A percentile compares a stretch with the other conserved stretches of the same genome.
Evolutionary conservation across 148 eudicot species (phyloP).

Genomic region (Rhododendron mucronatum): DNA sequence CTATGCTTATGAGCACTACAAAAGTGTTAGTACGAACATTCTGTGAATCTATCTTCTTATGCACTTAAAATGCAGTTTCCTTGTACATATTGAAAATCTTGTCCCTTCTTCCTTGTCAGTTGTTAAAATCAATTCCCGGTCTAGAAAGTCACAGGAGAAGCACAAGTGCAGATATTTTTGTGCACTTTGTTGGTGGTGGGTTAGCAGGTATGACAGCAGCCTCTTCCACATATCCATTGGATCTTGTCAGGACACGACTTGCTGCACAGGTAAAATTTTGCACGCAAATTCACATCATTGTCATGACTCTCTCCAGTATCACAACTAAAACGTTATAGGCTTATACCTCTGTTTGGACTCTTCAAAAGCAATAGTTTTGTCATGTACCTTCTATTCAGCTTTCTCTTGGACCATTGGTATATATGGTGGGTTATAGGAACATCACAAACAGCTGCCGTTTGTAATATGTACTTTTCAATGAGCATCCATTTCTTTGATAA

Average conservation of each 20-base stretch:
- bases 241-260: slow-evolving; percentile 56
- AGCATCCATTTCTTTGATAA: not conserved
- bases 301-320: not conserved
- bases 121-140: slow-evolving; percentile 46
- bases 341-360: not conserved
- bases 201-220: slow-evolving; percentile 87
- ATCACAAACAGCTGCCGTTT: not conserved
- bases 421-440: not conserved
- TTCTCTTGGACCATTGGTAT: not conserved
- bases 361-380: not conserved
- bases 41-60: not conserved
- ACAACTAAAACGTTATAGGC: not conserved
- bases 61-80: not conserved
- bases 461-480: not conserved
- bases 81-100: not conserved
- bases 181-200: slow-evolving; percentile 78
- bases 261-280: slow-evolving; percentile 42
- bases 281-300: not conserved
- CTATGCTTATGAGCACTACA: slow-evolving; percentile 73
- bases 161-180: slow-evolving; percentile 34
- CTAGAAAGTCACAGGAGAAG: slow-evolving; percentile 35
- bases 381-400: not conserved
- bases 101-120: slow-evolving; percentile 24
- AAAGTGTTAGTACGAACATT: slow-evolving; percentile 49
- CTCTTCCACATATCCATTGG: slow-evolving; percentile 48